Conservation (phyloP, 164 flowering plant genomes). For the Dillenia suffruticosa region DNA sequence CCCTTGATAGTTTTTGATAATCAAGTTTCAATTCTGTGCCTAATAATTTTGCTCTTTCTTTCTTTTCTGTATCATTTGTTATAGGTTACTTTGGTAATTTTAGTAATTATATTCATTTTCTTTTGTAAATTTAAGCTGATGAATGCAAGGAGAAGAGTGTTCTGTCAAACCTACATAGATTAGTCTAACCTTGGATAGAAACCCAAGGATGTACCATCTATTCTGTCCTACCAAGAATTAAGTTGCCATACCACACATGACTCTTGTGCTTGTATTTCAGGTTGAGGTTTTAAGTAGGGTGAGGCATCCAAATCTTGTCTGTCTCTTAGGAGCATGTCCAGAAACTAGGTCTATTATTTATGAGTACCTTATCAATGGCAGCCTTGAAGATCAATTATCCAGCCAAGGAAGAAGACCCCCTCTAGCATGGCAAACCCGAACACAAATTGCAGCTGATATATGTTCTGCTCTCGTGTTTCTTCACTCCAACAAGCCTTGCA, state of each 20-base stretch:
- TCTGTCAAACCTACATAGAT: no score
- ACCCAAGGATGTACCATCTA: no score
- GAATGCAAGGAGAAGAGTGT: no score
- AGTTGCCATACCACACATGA: neutral
- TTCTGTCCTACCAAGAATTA: no score
- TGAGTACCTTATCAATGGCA: constrained; percentile 58
- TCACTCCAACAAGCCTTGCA: constrained; percentile 39
- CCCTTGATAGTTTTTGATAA: no score
- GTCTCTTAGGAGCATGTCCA: constrained; percentile 55
- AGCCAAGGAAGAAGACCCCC: constrained; percentile 30
- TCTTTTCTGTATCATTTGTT: no score
- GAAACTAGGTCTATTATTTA: constrained; percentile 55
- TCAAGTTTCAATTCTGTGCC: no score
- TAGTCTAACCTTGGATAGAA: no score
- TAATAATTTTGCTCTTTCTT: no score
- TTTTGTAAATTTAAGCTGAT: no score
- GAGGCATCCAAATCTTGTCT: constrained; percentile 69
- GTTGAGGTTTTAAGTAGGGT: constrained; percentile 54
- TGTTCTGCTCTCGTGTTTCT: constrained; percentile 63
- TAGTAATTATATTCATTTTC: no score
- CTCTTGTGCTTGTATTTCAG: constrained; percentile 31
- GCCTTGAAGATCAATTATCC: constrained; percentile 56
- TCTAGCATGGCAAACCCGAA: constrained; percentile 61
- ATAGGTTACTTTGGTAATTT: no score
- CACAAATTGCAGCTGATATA: constrained; percentile 45